Evolutionary conservation across 2,329 filamentous ascomycete species (phyloP), one percentile per base, ranked within the genome.

Genomic region (Harringtonia aguacate): DNA sequence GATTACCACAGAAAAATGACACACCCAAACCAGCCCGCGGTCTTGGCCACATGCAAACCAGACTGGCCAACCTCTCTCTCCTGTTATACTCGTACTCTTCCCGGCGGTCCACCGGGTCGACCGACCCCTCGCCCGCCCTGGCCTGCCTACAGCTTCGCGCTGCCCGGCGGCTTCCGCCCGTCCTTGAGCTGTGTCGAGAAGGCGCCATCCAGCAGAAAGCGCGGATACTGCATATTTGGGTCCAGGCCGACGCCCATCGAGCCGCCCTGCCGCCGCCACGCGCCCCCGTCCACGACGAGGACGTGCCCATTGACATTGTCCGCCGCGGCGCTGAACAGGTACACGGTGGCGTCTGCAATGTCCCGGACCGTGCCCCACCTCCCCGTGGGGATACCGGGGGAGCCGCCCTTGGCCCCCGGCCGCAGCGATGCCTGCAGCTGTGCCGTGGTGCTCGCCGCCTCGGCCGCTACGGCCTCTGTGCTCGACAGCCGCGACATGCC

Each of bases 331-430:
- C 84, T 85, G 58, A 95, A 92, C 44, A 97, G 61, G 55, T 81
- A 98, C 0, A 97, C 77, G 0, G 90, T 95, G 1, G 90, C 86
- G 62, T 98, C 90, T 0, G 88, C 84, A 55, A 98, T 88, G 57
- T 98, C 90, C 51, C 83, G 84, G 22, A 94, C 78, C 1, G 76
- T 76, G 8, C 90, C 92, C 61, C 79, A 79, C 45, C 89, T 73
- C 1, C 87, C 87, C 3, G 81, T 65, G 0, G 92, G 92, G 31
- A 94, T 73, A 9, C 60, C 56, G 50, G 63, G 67, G 5, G 55
- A 57, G 40, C 62, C 58, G 31, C 60, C 52, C 21, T 52, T 44
- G 42, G 63, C 59, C 8, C 58, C 54, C 35, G 59, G 45, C 15
- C 36, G 45, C 15, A 43, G 37, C 13, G 10, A 2, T 18, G n/a